These are phyloP conservation scores for Pezicula radicicola DNA, from an alignment of 2,329 filamentous ascomycete genomes.

Conservation along the genomic window DNA sequence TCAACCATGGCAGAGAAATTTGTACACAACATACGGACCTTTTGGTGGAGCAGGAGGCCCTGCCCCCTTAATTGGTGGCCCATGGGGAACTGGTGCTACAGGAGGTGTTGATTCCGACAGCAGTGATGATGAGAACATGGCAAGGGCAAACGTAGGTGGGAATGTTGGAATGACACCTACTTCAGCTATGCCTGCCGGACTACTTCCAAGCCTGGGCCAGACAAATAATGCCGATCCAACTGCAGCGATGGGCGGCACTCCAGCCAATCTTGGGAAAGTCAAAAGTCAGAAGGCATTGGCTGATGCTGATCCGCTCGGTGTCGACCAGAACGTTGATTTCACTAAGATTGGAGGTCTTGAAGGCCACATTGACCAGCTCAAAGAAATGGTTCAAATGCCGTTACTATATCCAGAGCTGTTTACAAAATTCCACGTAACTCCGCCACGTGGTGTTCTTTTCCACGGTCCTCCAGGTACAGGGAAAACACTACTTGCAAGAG, in stretches of 20 bases:
- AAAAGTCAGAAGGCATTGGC: constrained; percentile 90
- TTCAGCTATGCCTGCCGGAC: constrained; percentile 45
- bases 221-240: constrained; percentile 53
- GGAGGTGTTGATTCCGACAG: constrained; percentile 90
- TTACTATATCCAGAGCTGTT: constrained; percentile 95
- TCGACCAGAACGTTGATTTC: constrained; percentile 90
- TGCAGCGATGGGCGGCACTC: constrained; percentile 54
- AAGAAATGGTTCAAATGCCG: constrained; percentile 97
- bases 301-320: constrained; percentile 90
- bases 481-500: constrained; percentile 89
- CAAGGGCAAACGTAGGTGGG: constrained; percentile 60
- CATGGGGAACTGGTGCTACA: constrained; percentile 69
- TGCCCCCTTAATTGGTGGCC: constrained; percentile 49
- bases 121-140: constrained; percentile 85
- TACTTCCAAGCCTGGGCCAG: constrained; percentile 49
- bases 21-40: constrained; percentile 88
- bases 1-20: constrained; percentile 66
- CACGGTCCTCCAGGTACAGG: constrained; percentile 96
- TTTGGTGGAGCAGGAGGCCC: constrained; percentile 83
- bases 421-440: constrained; percentile 84
- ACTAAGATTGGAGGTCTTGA: constrained; percentile 90
- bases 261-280: constrained; percentile 86
- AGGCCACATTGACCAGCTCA: constrained; percentile 92
- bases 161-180: constrained; percentile 64
- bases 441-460: constrained; percentile 91